These are phyloP conservation scores for Mycena polygramma DNA, from an alignment of 768 basidiomycete species.

Conservation along the genomic window DNA sequence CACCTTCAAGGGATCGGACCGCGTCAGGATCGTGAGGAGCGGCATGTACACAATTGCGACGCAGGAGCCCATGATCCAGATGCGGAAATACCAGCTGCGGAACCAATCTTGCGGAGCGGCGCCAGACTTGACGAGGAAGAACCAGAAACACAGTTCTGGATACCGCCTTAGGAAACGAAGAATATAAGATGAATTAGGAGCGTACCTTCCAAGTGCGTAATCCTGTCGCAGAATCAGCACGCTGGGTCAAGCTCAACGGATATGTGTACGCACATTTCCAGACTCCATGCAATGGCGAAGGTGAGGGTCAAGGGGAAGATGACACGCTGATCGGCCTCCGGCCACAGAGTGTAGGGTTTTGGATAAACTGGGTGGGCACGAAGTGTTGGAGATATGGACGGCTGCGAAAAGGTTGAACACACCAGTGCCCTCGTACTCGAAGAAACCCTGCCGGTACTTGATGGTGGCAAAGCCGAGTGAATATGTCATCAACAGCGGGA, in stretches of 20 bases:
- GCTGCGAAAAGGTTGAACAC: slow-evolving; percentile 43
- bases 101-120: slow-evolving; percentile 83
- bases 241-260: background rate
- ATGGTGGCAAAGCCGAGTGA: slow-evolving; percentile 75
- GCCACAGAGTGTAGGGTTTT: slow-evolving; percentile 74
- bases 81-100: slow-evolving; percentile 77
- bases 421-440: slow-evolving; percentile 60
- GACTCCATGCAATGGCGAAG: slow-evolving; percentile 76
- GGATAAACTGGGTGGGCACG: slow-evolving; percentile 64
- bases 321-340: slow-evolving; percentile 54
- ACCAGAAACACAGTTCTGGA: slow-evolving; percentile 88
- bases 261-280: slow-evolving; percentile 75
- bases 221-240: slow-evolving; percentile 55
- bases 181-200: too few relatives aligned
- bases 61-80: slow-evolving; percentile 76
- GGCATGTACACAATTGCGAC: slow-evolving; percentile 77
- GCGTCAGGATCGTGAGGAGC: slow-evolving; percentile 73
- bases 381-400: background rate
- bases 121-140: slow-evolving; percentile 81
- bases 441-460: slow-evolving; percentile 80
- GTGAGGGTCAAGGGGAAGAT: slow-evolving; percentile 76
- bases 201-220: slow-evolving; percentile 84
- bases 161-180: too few relatives aligned
- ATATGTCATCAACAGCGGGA: slow-evolving; percentile 74
- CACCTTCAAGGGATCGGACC: slow-evolving; percentile 71